phyloP scores from a whole-genome alignment of 805 yeast species.

The Lipomyces yamadae region DNA sequence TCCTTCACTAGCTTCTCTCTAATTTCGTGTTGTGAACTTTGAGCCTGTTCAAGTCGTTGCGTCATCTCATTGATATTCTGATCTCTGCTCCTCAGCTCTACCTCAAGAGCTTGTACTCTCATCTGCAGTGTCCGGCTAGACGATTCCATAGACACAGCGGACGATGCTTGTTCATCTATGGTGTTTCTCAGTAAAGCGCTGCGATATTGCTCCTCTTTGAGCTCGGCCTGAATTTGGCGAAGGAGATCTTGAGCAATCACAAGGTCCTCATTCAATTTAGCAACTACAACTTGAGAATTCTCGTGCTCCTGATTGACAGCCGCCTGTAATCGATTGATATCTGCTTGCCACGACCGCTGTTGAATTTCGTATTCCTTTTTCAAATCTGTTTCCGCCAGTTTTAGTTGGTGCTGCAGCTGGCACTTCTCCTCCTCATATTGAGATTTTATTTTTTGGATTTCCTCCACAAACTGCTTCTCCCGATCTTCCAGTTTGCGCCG shows the following conservation, averaged over 20 bases:
- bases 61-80: constrained; percentile 36
- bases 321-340: constrained; percentile 17
- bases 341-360: constrained; percentile 39
- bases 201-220: constrained; percentile 41
- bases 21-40: constrained; percentile 43
- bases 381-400: constrained; percentile 9
- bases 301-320: constrained; percentile 14
- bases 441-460: constrained; percentile 5
- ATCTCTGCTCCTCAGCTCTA: constrained; percentile 35
- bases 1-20: constrained; percentile 52
- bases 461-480: constrained; percentile 6
- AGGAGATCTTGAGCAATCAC: constrained; percentile 32
- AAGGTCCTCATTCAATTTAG: constrained; percentile 1
- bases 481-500: constrained; percentile 3
- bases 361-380: constrained; percentile 14
- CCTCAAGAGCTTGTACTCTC: constrained; percentile 36
- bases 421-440: constrained; percentile 40
- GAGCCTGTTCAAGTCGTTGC: constrained; percentile 41
- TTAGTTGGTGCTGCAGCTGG: constrained; percentile 40
- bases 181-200: constrained; percentile 42
- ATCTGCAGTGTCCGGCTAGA: constrained; percentile 32
- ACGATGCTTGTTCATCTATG: constrained; percentile 43
- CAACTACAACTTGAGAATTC: background rate
- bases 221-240: constrained; percentile 38
- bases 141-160: constrained; percentile 38